phyloP scores from a whole-genome alignment of 257 asterid species.

The Henckelia pumila region DNA sequence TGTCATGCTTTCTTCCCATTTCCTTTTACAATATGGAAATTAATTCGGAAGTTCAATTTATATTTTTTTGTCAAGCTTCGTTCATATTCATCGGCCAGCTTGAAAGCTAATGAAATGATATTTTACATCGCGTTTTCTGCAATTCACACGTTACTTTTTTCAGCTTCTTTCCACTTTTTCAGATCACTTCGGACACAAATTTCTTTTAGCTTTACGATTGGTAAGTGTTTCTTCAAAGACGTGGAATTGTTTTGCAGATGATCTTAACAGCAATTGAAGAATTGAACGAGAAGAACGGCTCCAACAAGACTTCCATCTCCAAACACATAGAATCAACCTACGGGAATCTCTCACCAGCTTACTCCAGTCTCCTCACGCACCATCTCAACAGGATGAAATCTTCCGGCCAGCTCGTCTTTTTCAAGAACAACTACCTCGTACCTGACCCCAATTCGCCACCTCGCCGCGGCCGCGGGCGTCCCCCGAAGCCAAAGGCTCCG shows the following conservation, averaged over 20 bases:
- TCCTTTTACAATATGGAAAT: no score
- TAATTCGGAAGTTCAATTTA: neutral
- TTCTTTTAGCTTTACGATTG: neutral
- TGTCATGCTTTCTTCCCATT: no score
- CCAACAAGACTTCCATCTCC: constrained; percentile 59
- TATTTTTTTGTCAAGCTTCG: no score
- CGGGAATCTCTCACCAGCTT: constrained; percentile 56
- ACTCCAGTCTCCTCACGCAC: constrained; percentile 57
- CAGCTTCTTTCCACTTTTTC: no score
- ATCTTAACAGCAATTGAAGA: constrained; percentile 61
- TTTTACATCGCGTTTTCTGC: no score
- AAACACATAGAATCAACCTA: constrained; percentile 63
- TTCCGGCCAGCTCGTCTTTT: constrained; percentile 52
- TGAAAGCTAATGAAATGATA: neutral
- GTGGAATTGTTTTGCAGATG: constrained; percentile 37
- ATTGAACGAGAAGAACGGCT: constrained; percentile 51
- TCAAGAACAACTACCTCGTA: constrained; percentile 63
- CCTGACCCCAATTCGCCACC: constrained; percentile 71
- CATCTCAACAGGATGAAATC: constrained; percentile 69
- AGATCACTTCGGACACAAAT: neutral
- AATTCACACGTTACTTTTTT: no score
- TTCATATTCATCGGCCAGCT: no score
- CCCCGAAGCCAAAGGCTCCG: constrained; percentile 65
- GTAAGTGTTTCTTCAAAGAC: no score
- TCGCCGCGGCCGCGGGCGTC: constrained; percentile 93